Conservation (phyloP, 805 yeast genomes). For the Ogataea ramenticola region DNA sequence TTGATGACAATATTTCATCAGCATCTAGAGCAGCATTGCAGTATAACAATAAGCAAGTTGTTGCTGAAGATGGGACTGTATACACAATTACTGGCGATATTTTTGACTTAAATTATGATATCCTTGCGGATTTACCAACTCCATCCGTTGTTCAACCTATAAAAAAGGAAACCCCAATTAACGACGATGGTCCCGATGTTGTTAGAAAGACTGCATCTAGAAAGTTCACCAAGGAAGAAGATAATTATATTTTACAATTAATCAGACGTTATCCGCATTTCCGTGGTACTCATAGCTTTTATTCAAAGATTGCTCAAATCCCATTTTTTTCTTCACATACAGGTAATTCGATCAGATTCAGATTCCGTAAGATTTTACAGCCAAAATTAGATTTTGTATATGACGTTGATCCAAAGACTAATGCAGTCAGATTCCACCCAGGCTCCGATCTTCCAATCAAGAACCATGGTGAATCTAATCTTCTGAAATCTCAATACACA, state of each 20-base stretch:
- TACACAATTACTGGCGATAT: neutral
- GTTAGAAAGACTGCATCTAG: conserved; percentile 15
- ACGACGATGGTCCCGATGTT: neutral
- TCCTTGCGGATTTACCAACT: neutral
- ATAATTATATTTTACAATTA: conserved; percentile 56
- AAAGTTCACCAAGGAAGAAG: conserved; percentile 58
- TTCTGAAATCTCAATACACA: conserved; percentile 55
- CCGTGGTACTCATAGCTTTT: conserved; percentile 64
- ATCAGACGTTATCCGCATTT: conserved; percentile 60
- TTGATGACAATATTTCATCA: no score
- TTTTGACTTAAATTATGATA: neutral
- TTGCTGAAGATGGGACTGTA: neutral
- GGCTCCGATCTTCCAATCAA: conserved; percentile 32
- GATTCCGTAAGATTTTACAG: conserved; percentile 41
- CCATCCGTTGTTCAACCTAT: neutral
- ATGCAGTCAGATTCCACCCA: conserved; percentile 34
- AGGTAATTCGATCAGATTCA: conserved; percentile 66
- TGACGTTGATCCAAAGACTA: conserved; percentile 35
- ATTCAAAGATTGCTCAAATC: conserved; percentile 50
- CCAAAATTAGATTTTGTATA: conserved; percentile 39
- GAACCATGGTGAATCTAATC: conserved; percentile 36
- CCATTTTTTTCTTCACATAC: conserved; percentile 53
- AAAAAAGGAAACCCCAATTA: neutral
- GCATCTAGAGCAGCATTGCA: neutral
- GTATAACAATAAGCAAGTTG: neutral